phyloP scores from a whole-genome alignment of 257 asterid genomes.

The Handroanthus guayacan region DNA sequence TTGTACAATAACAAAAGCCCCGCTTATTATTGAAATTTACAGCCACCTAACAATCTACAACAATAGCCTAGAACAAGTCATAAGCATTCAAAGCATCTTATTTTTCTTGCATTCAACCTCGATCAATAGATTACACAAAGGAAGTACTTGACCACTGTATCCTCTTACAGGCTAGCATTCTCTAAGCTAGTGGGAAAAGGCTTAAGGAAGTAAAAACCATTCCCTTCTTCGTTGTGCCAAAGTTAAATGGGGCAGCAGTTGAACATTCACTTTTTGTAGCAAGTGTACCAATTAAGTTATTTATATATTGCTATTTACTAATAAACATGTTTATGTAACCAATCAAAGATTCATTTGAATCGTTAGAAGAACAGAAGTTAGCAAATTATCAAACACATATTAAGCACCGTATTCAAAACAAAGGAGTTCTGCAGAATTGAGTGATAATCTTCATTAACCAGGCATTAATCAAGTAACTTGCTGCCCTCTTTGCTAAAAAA shows the following conservation, averaged over 20 bases:
- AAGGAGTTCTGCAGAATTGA: neutral
- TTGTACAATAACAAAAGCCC: neutral
- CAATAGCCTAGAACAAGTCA: slow-evolving; percentile 1
- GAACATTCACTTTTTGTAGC: neutral
- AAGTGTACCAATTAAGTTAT: neutral
- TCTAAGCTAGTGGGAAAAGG: neutral
- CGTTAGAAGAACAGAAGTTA: neutral
- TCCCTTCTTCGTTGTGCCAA: neutral
- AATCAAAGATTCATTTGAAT: neutral
- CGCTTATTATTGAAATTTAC: neutral
- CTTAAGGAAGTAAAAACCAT: neutral
- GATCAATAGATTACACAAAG: neutral
- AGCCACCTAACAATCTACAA: slow-evolving; percentile 19
- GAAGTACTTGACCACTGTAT: neutral
- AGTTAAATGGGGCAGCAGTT: neutral
- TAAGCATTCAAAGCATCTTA: neutral
- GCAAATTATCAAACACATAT: slow-evolving; percentile 19
- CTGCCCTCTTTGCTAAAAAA: neutral
- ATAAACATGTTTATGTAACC: neutral
- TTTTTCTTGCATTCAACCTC: neutral
- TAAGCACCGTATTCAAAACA: slow-evolving; percentile 20
- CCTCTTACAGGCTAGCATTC: neutral
- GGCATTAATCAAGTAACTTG: neutral
- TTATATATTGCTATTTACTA: neutral
- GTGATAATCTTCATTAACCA: neutral